Percentiles rank a stretch among this genome's conserved stretches.
These are phyloP conservation scores for Penicillium ochrochloron DNA, from an alignment of 495 filamentous ascomycete species.

Conservation along the genomic window DNA sequence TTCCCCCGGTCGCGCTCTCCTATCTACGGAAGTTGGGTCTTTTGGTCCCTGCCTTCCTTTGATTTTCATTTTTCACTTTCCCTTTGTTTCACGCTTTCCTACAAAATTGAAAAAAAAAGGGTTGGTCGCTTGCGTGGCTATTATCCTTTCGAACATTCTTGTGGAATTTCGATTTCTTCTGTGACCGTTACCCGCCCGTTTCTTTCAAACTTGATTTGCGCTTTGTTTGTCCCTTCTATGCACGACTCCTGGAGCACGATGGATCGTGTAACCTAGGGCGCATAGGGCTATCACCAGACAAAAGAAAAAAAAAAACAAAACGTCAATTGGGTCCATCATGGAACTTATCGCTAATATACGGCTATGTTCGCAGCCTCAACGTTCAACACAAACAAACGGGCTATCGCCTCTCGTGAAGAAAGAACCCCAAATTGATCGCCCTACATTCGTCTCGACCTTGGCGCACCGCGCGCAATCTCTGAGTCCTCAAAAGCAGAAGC, in stretches of 20 bases:
- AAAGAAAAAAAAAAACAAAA: background rate
- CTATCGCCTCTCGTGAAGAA: background rate
- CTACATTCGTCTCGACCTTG: slow-evolving; percentile 10
- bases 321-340: background rate
- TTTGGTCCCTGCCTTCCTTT: background rate
- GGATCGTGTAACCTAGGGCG: background rate
- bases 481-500: slow-evolving; percentile 5
- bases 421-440: background rate
- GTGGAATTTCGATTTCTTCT: background rate
- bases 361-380: slow-evolving; percentile 1
- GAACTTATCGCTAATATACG: slow-evolving; percentile 5
- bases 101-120: background rate
- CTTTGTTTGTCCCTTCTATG: background rate
- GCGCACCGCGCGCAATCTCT: slow-evolving; percentile 11
- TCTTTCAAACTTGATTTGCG: background rate
- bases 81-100: background rate
- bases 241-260: background rate
- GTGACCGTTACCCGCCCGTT: background rate
- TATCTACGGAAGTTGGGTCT: background rate
- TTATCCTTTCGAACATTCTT: background rate
- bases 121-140: background rate
- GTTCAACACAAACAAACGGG: background rate
- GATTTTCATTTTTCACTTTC: background rate
- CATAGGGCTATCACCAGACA: background rate
- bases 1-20: background rate